Conservation (phyloP, 2,329 filamentous ascomycete genomes). For the Colletotrichum neosansevieriae region DNA sequence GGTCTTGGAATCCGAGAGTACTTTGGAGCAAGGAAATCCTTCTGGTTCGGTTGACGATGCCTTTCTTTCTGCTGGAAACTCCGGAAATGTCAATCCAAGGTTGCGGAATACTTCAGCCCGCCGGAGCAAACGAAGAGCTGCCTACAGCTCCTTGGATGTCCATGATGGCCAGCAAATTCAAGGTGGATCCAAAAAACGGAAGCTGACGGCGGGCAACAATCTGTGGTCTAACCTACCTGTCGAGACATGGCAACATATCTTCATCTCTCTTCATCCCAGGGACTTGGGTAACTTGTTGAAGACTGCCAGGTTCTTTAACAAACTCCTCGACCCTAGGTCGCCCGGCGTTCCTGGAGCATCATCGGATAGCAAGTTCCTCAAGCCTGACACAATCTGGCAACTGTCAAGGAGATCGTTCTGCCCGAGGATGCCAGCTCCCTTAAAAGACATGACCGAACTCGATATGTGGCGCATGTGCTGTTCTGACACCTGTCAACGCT, state of each 20-base stretch:
- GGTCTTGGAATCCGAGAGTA: not conserved
- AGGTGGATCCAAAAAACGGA: conserved; percentile 20
- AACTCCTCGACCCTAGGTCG: conserved; percentile 65
- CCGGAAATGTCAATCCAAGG: not conserved
- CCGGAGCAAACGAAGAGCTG: conserved; percentile 23
- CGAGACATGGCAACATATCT: conserved; percentile 78
- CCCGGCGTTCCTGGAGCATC: not conserved
- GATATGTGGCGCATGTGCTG: conserved; percentile 82
- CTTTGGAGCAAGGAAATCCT: not conserved
- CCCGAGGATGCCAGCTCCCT: conserved; percentile 76
- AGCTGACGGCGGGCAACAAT: not conserved
- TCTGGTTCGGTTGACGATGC: not conserved
- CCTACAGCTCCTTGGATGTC: not conserved
- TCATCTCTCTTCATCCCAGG: conserved; percentile 73
- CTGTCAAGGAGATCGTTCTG: conserved; percentile 74
- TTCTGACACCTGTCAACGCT: conserved; percentile 75
- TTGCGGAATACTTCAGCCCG: not conserved
- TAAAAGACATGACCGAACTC: conserved; percentile 74
- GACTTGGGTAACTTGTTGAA: conserved; percentile 73
- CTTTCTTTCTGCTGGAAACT: not conserved
- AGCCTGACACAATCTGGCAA: conserved; percentile 78
- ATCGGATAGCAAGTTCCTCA: conserved; percentile 42
- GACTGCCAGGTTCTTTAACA: conserved; percentile 76
- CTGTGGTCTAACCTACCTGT: conserved; percentile 41
- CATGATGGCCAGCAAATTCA: not conserved